Evolutionary conservation across 805 yeast genomes (phyloP).

Genomic region (Metschnikowia rubicola): DNA sequence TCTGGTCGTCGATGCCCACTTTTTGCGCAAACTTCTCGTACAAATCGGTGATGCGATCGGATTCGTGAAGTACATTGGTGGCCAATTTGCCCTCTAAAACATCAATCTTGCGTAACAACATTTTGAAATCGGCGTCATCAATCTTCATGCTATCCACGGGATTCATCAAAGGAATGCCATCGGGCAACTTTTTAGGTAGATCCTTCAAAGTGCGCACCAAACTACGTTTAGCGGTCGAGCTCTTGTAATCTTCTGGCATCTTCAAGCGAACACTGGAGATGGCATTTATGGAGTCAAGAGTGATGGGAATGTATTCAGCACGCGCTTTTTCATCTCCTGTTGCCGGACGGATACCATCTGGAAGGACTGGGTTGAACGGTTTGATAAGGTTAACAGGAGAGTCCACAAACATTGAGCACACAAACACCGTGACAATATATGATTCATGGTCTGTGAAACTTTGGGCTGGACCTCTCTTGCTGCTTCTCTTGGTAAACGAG

Average conservation of each 20-base stretch:
- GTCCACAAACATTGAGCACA: constrained; percentile 72
- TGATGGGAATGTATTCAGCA: constrained; percentile 79
- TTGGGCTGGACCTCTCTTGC: constrained; percentile 55
- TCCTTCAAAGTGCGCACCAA: constrained; percentile 73
- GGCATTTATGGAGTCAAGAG: constrained; percentile 68
- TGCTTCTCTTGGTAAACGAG: constrained; percentile 65
- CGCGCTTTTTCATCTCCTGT: constrained; percentile 64
- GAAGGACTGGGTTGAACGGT: constrained; percentile 71
- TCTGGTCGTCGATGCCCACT: constrained; percentile 55
- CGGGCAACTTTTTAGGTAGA: constrained; percentile 78
- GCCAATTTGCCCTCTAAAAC: constrained; percentile 73
- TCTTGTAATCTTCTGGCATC: constrained; percentile 72
- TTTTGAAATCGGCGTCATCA: constrained; percentile 71
- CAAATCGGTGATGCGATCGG: constrained; percentile 57
- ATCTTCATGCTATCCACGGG: constrained; percentile 93
- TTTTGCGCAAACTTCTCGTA: constrained; percentile 66
- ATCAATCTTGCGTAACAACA: constrained; percentile 71
- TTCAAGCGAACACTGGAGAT: constrained; percentile 79
- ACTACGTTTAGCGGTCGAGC: constrained; percentile 53
- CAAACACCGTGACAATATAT: constrained; percentile 81
- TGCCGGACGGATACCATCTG: constrained; percentile 88
- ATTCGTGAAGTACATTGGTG: constrained; percentile 63
- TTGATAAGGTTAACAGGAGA: constrained; percentile 81
- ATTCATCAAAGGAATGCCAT: constrained; percentile 87
- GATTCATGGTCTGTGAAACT: constrained; percentile 81